Base-by-base conservation (phyloP, 2,329 filamentous ascomycete genomes). In the Fusarium illudens region DNA sequence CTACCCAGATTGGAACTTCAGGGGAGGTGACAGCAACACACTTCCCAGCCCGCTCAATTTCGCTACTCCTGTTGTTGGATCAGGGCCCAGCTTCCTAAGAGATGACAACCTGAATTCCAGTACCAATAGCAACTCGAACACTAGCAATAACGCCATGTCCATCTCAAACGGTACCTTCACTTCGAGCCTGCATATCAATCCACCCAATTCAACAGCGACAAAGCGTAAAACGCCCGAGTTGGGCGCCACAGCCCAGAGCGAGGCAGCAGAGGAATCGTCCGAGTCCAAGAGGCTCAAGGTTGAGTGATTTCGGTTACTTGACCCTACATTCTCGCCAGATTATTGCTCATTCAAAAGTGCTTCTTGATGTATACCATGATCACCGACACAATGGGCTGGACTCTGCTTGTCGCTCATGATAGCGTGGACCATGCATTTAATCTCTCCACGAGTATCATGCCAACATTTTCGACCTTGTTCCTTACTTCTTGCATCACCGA, bases 11-110 rank as follows among this genome's bases (percentile, higher is more conserved):
- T 97, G 94, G 94, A 90, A 91, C 70, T 94, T 92, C 77, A 76
- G 89, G 77, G 77, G 88, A 77, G 78, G 83, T 59, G 92, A 96
- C 70, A 92, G 86, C 76, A 97, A 96, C 73, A 96, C 96, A 70
- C 84, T 98, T 50, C 94, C 94, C 0, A 97, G 94, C 76, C 96
- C 96, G 10, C 82, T 98, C 67, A 97, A 94, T 64, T 97, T 97
- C 79, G 92, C 93, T 32, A 98, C 96, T 1, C 96, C 96, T 0
- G 82, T 90, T 2, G 84, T 85, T 2, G 86, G 84, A 2, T 85
- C 84, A 1, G 88, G 88, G 3, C 88, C 88, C 3, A 89, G 87
- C 60, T 90, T 90, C 69, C 71, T 90, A 56, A 81, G 87, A 60
- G 87, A 90, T 19, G 88, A 90, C 25, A 76, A 76, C 51, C 57